Evolutionary conservation across 106 monocot species (phyloP).

Genomic region (Dendrobium officinale): DNA sequence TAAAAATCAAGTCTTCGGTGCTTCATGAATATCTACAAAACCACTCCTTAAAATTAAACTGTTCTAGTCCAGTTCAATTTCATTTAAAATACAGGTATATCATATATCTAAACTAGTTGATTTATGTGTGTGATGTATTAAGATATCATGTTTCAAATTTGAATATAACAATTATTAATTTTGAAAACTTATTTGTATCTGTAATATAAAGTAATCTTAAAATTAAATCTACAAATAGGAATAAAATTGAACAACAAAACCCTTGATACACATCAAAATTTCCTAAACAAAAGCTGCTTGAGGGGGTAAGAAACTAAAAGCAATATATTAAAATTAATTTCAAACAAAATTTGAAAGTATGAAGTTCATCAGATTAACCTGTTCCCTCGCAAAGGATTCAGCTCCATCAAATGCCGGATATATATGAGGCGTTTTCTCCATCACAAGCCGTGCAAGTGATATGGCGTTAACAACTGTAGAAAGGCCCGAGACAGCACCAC

Average conservation of each 20-base stretch:
- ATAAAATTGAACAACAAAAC: background rate
- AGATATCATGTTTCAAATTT: background rate
- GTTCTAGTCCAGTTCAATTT: background rate
- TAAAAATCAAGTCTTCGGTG: background rate
- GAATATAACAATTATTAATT: background rate
- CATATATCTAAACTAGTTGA: background rate
- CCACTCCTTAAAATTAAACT: background rate
- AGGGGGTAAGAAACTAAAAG: background rate
- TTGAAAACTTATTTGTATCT: background rate
- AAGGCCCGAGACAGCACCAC: conserved; percentile 92
- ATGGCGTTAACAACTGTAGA: conserved; percentile 84
- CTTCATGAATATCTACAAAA: background rate
- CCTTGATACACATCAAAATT: background rate
- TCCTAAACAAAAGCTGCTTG: background rate
- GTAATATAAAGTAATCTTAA: background rate
- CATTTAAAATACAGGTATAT: background rate
- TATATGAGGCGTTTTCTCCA: conserved; percentile 94
- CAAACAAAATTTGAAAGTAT: background rate
- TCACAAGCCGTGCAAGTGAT: conserved; percentile 88
- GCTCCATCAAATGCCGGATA: conserved; percentile 92
- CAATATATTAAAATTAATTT: background rate
- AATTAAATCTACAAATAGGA: background rate
- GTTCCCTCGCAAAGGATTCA: conserved; percentile 86
- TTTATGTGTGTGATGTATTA: background rate
- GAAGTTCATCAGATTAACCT: conserved; percentile 34